These are phyloP conservation scores for Monosporascus sp. DNA, from an alignment of 2,329 filamentous ascomycete genomes.

Conservation along the genomic window DNA sequence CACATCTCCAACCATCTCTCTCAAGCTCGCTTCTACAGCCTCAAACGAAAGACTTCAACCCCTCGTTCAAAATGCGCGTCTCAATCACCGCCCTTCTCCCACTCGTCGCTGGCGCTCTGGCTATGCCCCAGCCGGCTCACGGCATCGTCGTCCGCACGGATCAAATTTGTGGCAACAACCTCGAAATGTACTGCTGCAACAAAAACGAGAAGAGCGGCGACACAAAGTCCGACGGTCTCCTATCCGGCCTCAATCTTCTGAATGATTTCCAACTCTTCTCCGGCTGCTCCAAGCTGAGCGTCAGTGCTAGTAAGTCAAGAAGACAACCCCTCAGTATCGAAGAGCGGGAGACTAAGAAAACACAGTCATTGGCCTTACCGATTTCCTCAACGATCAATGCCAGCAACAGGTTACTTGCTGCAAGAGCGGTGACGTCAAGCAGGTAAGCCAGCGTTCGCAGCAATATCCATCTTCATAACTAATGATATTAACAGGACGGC, in stretches of 20 bases:
- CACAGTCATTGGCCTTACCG: constrained; percentile 16
- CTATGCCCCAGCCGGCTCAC: constrained; percentile 14
- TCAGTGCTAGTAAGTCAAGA: constrained; percentile 19
- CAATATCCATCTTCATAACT: constrained; percentile 1
- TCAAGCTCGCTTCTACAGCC: constrained; percentile 6
- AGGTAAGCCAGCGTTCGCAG: constrained; percentile 14
- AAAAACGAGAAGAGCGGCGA: no score
- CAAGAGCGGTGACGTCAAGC: constrained; percentile 22
- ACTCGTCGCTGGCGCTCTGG: constrained; percentile 27
- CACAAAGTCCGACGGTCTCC: no score
- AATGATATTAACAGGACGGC: constrained; percentile 14
- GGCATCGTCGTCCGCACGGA: no score
- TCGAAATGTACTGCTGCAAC: no score
- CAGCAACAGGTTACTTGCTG: constrained; percentile 28
- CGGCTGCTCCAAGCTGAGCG: constrained; percentile 25
- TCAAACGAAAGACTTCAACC: constrained; percentile 12
- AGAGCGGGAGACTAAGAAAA: neutral
- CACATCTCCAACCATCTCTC: constrained; percentile 14
- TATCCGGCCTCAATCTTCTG: no score
- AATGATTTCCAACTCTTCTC: no score
- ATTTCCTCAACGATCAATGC: constrained; percentile 25
- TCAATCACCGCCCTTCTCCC: constrained; percentile 29
- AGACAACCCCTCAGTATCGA: no score
- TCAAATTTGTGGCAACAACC: no score
- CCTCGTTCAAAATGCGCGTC: constrained; percentile 37